Base-by-base conservation (phyloP, 176 grass and related monocot species). In the Paspalum notatum region DNA sequence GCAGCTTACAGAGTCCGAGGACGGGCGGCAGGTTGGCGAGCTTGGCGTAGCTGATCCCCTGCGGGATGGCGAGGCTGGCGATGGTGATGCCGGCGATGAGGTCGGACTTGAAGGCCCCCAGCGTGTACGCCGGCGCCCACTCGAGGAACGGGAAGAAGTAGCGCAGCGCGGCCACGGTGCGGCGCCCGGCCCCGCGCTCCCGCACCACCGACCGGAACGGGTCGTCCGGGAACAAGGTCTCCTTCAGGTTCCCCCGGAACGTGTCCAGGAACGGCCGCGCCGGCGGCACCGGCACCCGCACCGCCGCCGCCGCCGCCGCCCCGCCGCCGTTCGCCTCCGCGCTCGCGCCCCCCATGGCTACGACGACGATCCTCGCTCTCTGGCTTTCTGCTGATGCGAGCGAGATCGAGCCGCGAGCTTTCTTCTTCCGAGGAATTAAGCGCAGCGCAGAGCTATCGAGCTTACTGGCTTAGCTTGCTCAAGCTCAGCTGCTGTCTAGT, bases 41-140 rank as follows among this genome's bases (percentile, higher is more conserved):
- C 76, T 93, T 93, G 32, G 95, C 95, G 80, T 98, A 98, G 90
- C 95, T 98, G 89, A 98, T 98, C 69, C 95, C 95, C 87, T 98
- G 95, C 12, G 95, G 95, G 86, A 98, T 98, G 77, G 95, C 92
- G 84, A 98, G 91, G 87, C 95, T 98, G 82, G 92, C 86, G 55
- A 98, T 98, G 86, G 95, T 98, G 81, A 98, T 49, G 52, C 95
- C 95, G 13, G 95, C 88, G 66, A 98, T 71, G 77, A 95, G 86
- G 88, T 98, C 95, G 9, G 83, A 87, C 77, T 90, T 90, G 88
- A 98, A 72, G 1, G 88, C 51, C 1, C 76, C 68, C 9, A 95
- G 66, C 25, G 9, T 56, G 87, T 98, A 98, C 0, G 60, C 66
- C 45, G 95, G 84, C 12, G 68, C 82, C 95, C 95, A 98, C 79